Base-by-base conservation (phyloP, 31 red algal genomes). In the Porphyra umbilicalis region DNA sequence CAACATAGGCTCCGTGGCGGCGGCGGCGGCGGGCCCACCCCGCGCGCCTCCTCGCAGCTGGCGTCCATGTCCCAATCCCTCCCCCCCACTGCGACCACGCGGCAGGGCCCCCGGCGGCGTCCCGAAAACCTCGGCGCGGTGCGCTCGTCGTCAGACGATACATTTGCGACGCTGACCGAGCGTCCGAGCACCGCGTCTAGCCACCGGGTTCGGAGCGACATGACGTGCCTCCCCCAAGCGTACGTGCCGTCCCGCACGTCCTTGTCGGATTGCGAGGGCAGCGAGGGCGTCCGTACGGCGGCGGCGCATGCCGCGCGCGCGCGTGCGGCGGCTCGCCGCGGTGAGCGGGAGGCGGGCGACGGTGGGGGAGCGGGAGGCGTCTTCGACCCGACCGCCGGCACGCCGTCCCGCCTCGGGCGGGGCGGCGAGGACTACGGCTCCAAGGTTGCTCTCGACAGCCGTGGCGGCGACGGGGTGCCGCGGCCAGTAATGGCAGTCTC, bases 401-500 rank as follows among this genome's bases (percentile, higher is more conserved):
- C 25, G 13, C 57, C 57, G 25, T 71, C 57, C 14, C 57, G 57
- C 25, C 57, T 2, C 4, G 57, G 7, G 6, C 57, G 57, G 4
- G 57, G 30, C 4, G 57, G 57, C 14, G n/a, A n/a, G n/a, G n/a
- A n/a, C n/a, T n/a, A n/a, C n/a, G 57, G 57, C 20, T 6, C 57
- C 25, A 18, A 2, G 57, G 25, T 29, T 4, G 57, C 25, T 71
- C 25, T 8, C 14, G 57, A 29, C 57, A 29, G 57, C 30, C 57
- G 57, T 71, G 57, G 57, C 13, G 14, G 57, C 3, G 57, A 71
- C 3, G 57, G 57, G 11, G 20, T n/a, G 0, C 25, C 57, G 57
- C 57, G 57, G 8, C 57, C 20, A 2, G 57, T 84, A 39, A 93
- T 93, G 91, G 91, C 91, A 0, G 83, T 36, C 34, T 93, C 91